Evolutionary conservation across 2,329 filamentous ascomycete species (phyloP), one percentile per base, ranked within the genome.

Genomic region (Zopfia rhizophila): DNA sequence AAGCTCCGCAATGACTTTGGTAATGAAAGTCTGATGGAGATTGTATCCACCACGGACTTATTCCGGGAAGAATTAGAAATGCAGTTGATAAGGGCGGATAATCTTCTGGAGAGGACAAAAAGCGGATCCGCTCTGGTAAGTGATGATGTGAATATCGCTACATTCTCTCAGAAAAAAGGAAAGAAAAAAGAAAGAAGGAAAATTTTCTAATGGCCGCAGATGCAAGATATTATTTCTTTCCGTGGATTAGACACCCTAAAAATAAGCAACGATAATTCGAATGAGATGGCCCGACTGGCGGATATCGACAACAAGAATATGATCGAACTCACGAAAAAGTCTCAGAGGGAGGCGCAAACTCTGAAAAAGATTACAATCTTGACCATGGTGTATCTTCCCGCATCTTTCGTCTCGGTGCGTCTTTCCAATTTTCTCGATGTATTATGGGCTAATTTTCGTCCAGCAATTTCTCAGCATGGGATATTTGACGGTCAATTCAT

Each of bases 391-490:
- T 54, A 51, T 35, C 32, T 54, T 27, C 51, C 51, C 12, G 46
- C 51, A 2, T 50, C 51, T 12, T 51, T 54, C 18, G 51, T 51
- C 16, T 49, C 51, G 7, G 47, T 54, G 29, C 45, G 41, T 37
- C 7, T n/a, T 3, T 28, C n/a, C 12, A n/a, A n/a, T 35, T 18
- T 11, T 16, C 4, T 14, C 21, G 5, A 36, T 6, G n/a, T 16
- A 30, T 3, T 18, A 12, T 7, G n/a, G 25, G 31, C 32, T 36
- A 45, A 45, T 12, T 23, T 10, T 10, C 27, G 11, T 29, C 8
- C n/a, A 51, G 48, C 48, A 51, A 42, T 45, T 51, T n/a, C 23
- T 51, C 5, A 51, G 46, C 30, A 50, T 50, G 46, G 46, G 46
- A 4, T 51, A 51, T 17, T 11, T 51, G 17, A 38, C 24, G 18